These are phyloP conservation scores for Fusarium phyllophilum DNA, from an alignment of 2,329 filamentous ascomycete species.

Conservation along the genomic window DNA sequence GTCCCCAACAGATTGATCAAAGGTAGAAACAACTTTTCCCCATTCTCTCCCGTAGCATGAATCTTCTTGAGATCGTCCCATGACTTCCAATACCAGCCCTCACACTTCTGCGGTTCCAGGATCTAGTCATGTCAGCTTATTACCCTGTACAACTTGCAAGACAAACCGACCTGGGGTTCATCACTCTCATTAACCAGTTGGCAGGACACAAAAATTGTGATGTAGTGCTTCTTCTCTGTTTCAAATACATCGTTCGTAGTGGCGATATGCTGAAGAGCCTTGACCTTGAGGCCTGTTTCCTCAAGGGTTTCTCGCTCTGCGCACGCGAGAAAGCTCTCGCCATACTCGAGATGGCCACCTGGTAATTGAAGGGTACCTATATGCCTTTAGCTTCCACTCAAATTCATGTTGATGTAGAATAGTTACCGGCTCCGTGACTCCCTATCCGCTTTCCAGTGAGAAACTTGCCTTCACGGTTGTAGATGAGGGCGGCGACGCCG, in stretches of 20 bases:
- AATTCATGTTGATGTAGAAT: not conserved
- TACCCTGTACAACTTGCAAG: not conserved
- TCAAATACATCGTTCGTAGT: constrained; percentile 75
- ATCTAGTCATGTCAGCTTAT: constrained; percentile 40
- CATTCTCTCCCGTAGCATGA: constrained; percentile 18
- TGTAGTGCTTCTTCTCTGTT: constrained; percentile 73
- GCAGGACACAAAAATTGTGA: constrained; percentile 75
- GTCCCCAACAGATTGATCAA: constrained; percentile 46
- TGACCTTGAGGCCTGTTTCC: constrained; percentile 73
- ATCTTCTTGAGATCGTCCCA: constrained; percentile 56
- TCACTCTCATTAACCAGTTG: constrained; percentile 57
- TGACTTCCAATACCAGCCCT: constrained; percentile 59
- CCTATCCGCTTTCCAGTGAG: constrained; percentile 60
- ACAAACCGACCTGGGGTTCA: constrained; percentile 62
- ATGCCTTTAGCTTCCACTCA: constrained; percentile 3
- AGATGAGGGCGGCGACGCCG: constrained; percentile 60
- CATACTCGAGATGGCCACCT: constrained; percentile 79
- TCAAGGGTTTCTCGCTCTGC: constrained; percentile 75
- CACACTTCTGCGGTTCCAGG: constrained; percentile 62
- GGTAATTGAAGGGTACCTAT: constrained; percentile 73
- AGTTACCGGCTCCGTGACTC: constrained; percentile 60
- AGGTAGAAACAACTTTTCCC: constrained; percentile 47
- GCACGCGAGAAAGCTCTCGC: constrained; percentile 70
- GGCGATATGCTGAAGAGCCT: constrained; percentile 62
- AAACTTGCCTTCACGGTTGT: constrained; percentile 55